Evolutionary conservation across 1,284 basidiomycete species (phyloP), one percentile per base, ranked within the genome.

Genomic region (Cutaneotrichosporon curvatum): DNA sequence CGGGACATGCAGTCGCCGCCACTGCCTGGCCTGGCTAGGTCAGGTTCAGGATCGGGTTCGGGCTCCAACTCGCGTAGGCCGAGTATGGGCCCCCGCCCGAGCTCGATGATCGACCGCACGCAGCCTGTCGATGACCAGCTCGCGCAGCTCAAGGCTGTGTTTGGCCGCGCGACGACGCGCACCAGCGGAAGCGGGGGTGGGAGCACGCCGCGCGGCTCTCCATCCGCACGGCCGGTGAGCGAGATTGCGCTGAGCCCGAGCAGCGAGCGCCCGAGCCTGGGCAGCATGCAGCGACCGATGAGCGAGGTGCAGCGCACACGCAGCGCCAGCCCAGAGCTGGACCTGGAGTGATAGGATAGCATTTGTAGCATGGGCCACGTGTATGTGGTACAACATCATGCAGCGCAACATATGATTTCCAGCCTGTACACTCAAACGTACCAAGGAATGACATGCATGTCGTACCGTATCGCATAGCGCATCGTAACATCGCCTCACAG

Each of bases 91-190:
- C 32, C 32, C 32, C 54, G 41, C 31, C 49, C 46, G 16, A 16
- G 30, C n/a, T 33, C 32, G 23, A 42, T 45, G 35, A 39, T 45
- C n/a, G 36, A 40, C 39, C 38, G 40, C 34, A 11, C 39, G 2
- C 32, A 35, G 34, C 63, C 64, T 4, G 51, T 62, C 5, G 65
- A 70, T 40, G 64, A 62, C 40, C 64, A 65, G 48, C 46, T 67
- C n/a, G 62, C 64, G 25, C 56, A 61, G 22, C 60, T 60, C 45
- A 70, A 67, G 48, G 60, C 61, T n/a, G 42, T 70, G 12, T 70
- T 70, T 22, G 42, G 42, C 10, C 42, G 42, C 8, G 42, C 42
- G 18, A 30, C 42, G 25, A 37, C 33, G 12, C 35, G 42, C 35
- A 25, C n/a, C 31, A 22, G 7, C 28, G n/a, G n/a, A n/a, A n/a